Evolutionary conservation across 2,329 filamentous ascomycete genomes (phyloP).

Genomic region (Truncatella angustata): DNA sequence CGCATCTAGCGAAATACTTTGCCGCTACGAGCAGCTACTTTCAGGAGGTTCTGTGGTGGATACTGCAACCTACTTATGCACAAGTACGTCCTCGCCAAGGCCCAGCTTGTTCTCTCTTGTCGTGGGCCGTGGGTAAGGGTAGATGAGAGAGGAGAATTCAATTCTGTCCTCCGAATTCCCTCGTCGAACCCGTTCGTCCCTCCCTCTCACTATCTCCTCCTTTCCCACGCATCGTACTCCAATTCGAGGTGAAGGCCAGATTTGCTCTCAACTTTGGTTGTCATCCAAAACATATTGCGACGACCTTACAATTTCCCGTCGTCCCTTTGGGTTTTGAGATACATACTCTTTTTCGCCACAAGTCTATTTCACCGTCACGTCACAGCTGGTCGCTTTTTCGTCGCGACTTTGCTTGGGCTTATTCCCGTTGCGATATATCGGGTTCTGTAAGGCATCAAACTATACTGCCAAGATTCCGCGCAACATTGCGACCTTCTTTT

Average conservation of each 20-base stretch:
- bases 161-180: constrained; percentile 11
- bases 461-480: background rate
- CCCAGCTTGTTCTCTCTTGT: constrained; percentile 10
- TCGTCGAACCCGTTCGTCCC: constrained; percentile 11
- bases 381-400: background rate
- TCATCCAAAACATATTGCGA: background rate
- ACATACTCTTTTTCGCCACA: background rate
- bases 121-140: constrained; percentile 14
- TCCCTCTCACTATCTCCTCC: constrained; percentile 3
- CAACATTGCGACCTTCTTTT: background rate
- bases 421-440: background rate
- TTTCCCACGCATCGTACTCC: background rate
- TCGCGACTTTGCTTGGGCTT: background rate
- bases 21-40: background rate
- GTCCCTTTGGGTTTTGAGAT: background rate
- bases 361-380: background rate
- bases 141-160: constrained; percentile 12
- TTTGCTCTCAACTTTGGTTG: constrained; percentile 1
- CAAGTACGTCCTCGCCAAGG: too few relatives aligned
- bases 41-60: constrained; percentile 3
- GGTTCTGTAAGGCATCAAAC: background rate
- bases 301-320: background rate
- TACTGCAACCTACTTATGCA: too few relatives aligned
- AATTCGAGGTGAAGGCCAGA: background rate
- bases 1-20: background rate